These are phyloP conservation scores for Eleusine coracana DNA, from an alignment of 176 grass and related monocot species.

Conservation along the genomic window DNA sequence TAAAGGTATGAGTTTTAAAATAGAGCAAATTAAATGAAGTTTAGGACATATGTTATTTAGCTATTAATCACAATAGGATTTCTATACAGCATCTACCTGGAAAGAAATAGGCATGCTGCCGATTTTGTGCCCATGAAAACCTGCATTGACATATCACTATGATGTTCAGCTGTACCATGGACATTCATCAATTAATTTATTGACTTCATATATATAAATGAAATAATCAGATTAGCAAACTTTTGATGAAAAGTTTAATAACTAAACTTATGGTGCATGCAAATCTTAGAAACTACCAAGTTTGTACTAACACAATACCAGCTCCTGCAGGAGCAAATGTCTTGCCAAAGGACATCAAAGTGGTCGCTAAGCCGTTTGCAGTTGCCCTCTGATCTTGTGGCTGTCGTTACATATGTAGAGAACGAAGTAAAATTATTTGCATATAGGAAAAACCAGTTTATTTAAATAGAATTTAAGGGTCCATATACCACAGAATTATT, in stretches of 20 bases:
- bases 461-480: neutral
- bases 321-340: constrained; percentile 56
- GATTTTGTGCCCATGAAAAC: constrained; percentile 8
- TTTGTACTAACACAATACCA: constrained; percentile 50
- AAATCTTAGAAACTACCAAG: neutral
- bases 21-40: no score
- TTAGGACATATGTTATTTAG: no score
- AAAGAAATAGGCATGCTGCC: neutral
- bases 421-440: neutral
- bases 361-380: constrained; percentile 62
- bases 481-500: constrained; percentile 70
- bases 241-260: no score
- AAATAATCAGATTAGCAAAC: neutral
- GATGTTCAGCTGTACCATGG: neutral
- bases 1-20: no score
- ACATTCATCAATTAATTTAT: neutral
- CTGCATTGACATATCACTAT: neutral
- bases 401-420: constrained; percentile 30
- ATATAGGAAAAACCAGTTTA: neutral
- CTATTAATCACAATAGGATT: no score
- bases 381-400: constrained; percentile 54
- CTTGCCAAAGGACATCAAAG: constrained; percentile 62
- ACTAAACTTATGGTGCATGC: neutral
- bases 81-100: neutral
- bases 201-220: neutral